Evolutionary conservation across 805 yeast species (phyloP).

Genomic region (Monosporozyma aerobia): DNA sequence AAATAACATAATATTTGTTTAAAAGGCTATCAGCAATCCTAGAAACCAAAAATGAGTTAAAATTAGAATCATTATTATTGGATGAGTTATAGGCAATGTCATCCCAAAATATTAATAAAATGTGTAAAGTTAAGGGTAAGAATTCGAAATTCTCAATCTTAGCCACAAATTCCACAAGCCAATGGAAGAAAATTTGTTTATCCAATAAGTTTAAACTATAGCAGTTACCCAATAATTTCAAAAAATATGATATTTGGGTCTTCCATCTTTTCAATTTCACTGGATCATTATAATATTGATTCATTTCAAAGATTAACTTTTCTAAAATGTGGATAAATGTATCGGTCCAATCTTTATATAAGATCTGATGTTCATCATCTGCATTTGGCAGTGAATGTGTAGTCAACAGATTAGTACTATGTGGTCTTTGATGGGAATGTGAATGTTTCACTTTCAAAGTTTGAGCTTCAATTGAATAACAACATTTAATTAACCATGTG

Average conservation of each 20-base stretch:
- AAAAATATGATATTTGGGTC: constrained; percentile 46
- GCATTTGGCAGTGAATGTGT: neutral
- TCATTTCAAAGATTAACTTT: constrained; percentile 28
- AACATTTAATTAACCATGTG: constrained; percentile 84
- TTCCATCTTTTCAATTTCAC: constrained; percentile 33
- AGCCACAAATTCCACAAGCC: constrained; percentile 50
- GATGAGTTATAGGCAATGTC: constrained; percentile 37
- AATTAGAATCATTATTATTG: neutral
- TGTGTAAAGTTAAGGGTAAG: constrained; percentile 41
- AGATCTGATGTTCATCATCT: constrained; percentile 18
- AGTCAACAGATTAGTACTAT: neutral
- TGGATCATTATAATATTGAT: constrained; percentile 22
- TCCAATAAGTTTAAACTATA: constrained; percentile 64
- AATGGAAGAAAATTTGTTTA: constrained; percentile 47
- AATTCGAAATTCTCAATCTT: constrained; percentile 31
- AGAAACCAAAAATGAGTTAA: constrained; percentile 41
- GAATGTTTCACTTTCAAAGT: constrained; percentile 10
- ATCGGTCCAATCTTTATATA: constrained; percentile 87
- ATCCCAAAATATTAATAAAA: constrained; percentile 63
- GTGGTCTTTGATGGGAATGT: constrained; percentile 7
- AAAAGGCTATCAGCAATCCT: constrained; percentile 56
- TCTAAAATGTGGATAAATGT: constrained; percentile 53
- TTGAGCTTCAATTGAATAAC: constrained; percentile 62
- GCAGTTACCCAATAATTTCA: constrained; percentile 52
- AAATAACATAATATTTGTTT: constrained; percentile 35